Conservation (phyloP, 208 protist genomes). For the Crithidia brevicula region DNA sequence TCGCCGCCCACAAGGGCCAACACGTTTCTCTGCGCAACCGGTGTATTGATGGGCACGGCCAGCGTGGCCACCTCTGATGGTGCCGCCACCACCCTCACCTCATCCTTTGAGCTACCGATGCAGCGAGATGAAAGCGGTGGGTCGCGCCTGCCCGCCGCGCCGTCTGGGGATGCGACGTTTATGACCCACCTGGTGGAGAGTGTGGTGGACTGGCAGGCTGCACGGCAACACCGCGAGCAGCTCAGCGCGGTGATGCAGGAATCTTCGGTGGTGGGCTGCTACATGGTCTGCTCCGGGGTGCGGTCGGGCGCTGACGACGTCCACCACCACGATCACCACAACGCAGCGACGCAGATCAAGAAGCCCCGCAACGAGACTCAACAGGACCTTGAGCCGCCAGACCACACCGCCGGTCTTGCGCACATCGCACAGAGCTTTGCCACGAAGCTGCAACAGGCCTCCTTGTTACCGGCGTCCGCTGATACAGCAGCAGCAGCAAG, state of each 20-base stretch:
- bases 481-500: too few species aligned
- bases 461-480: constrained; percentile 12
- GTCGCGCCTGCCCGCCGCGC: neutral
- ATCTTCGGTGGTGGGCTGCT: constrained; percentile 68
- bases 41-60: constrained; percentile 25
- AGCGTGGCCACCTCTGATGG: neutral
- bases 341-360: neutral
- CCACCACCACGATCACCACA: neutral
- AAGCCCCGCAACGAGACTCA: constrained; percentile 4
- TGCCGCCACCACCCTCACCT: constrained; percentile 37
- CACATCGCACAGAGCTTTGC: constrained; percentile 28
- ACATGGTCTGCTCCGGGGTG: constrained; percentile 42
- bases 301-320: neutral
- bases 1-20: too few species aligned
- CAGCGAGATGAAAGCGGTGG: constrained; percentile 6
- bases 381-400: too few species aligned
- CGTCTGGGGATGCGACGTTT: neutral
- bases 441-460: neutral
- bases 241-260: constrained; percentile 58
- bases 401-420: neutral
- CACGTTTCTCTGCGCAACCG: constrained; percentile 1
- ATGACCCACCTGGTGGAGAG: neutral
- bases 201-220: constrained; percentile 44
- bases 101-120: constrained; percentile 55
- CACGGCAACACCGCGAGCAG: constrained; percentile 39